These are phyloP conservation scores for button mushroom (Agaricus bisporus) DNA, from an alignment of 768 basidiomycete genomes.

Conservation along the genomic window DNA sequence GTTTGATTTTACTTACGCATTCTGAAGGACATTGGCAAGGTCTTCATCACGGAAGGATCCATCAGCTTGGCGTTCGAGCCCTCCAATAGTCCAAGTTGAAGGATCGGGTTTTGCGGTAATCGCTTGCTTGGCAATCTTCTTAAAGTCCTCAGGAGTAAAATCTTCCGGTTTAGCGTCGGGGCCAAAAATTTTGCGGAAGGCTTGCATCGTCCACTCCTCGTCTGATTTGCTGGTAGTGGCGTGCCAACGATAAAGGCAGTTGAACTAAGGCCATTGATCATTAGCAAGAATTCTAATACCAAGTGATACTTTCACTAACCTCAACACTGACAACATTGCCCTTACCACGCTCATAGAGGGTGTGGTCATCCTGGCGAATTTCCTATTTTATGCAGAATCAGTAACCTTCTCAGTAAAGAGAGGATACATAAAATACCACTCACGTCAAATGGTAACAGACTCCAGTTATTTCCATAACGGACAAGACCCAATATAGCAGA, in stretches of 20 bases:
- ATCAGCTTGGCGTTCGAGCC: conserved; percentile 50
- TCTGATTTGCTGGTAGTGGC: conserved; percentile 71
- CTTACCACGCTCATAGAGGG: conserved; percentile 69
- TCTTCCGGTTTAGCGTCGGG: conserved; percentile 41
- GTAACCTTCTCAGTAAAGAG: background rate
- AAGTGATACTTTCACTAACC: conserved; percentile 28
- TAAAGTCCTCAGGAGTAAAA: conserved; percentile 45
- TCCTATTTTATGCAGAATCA: conserved; percentile 34
- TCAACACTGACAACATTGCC: conserved; percentile 83
- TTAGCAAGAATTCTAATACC: background rate
- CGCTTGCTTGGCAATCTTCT: conserved; percentile 31
- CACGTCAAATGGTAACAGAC: conserved; percentile 67
- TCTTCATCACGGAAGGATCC: conserved; percentile 65
- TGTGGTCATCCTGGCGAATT: conserved; percentile 56
- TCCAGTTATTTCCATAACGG: conserved; percentile 72
- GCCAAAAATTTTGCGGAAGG: conserved; percentile 49
- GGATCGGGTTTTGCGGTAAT: conserved; percentile 37
- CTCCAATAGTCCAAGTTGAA: conserved; percentile 62
- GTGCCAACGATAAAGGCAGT: conserved; percentile 82
- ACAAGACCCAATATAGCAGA: conserved; percentile 75
- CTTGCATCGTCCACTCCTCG: conserved; percentile 56
- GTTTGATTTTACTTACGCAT: conserved; percentile 45
- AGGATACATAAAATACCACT: conserved; percentile 20
- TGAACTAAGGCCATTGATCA: conserved; percentile 47
- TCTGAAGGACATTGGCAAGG: conserved; percentile 58